Evolutionary conservation across 768 basidiomycete species (phyloP).

Genomic region (Leccinum olivaceopallidum): DNA sequence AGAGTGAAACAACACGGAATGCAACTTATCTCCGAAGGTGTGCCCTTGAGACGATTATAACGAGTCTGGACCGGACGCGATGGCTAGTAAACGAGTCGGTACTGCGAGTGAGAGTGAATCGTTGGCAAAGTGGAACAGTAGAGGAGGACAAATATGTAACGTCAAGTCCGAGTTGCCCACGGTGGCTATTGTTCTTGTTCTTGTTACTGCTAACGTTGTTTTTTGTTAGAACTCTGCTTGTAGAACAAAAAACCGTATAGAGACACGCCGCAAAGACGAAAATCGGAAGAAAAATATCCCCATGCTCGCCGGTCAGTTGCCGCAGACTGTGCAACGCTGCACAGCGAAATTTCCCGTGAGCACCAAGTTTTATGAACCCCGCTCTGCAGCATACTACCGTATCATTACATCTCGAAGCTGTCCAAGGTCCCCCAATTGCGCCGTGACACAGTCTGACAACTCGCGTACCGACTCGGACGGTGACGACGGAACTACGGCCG

Average conservation of each 20-base stretch:
- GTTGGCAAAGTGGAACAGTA: too few species aligned
- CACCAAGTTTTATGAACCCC: neutral
- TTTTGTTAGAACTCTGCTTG: neutral
- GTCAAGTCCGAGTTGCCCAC: neutral
- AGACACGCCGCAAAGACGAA: neutral
- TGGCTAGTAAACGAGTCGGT: conserved; percentile 18
- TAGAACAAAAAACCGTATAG: neutral
- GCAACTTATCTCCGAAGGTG: neutral
- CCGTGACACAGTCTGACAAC: neutral
- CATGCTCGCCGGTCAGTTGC: neutral
- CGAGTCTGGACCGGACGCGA: conserved; percentile 19
- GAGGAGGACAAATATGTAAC: neutral
- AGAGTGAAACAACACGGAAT: too few species aligned
- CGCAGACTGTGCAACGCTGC: neutral
- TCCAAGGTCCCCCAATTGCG: neutral
- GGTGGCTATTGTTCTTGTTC: neutral
- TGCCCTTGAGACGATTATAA: conserved; percentile 6
- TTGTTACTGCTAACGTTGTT: neutral
- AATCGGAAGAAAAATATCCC: neutral
- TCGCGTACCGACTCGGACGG: neutral
- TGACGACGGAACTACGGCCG: neutral
- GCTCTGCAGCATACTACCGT: neutral
- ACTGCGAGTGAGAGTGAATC: neutral
- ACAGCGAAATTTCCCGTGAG: neutral
- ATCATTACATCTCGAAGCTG: neutral